Conservation (phyloP, 176 grass and related monocot species). For the Carex cristatella region DNA sequence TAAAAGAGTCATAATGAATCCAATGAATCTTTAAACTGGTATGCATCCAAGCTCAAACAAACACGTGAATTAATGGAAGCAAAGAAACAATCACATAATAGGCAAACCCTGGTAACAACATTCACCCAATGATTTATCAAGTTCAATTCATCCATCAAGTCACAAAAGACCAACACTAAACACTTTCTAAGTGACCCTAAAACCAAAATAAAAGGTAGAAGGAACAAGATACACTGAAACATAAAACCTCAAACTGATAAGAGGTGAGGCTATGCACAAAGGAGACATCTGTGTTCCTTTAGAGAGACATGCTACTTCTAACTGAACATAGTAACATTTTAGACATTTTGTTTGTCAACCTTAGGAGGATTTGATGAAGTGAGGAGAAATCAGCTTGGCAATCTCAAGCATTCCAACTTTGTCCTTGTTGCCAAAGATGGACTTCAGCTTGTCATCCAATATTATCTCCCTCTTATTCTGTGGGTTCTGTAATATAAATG, state of each 20-base stretch:
- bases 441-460: slow-evolving; percentile 72
- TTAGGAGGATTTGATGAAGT: slow-evolving; percentile 65
- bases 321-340: slow-evolving; percentile 2
- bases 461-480: slow-evolving; percentile 51
- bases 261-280: not conserved
- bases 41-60: not conserved
- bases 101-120: not conserved
- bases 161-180: not conserved
- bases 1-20: not conserved
- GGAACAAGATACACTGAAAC: slow-evolving; percentile 14
- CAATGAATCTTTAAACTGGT: not conserved
- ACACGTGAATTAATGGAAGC: not conserved
- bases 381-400: slow-evolving; percentile 40
- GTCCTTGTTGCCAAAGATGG: slow-evolving; percentile 57
- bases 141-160: slow-evolving; percentile 15
- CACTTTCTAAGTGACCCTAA: not conserved
- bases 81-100: not conserved
- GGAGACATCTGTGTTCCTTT: slow-evolving; percentile 15
- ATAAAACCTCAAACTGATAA: slow-evolving; percentile 16
- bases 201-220: not conserved
- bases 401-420: slow-evolving; percentile 70
- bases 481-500: slow-evolving; percentile 49
- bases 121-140: not conserved
- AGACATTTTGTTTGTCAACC: not conserved
- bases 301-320: not conserved